Base-by-base conservation (phyloP, 306 rosid species). In the Vicia villosa region DNA sequence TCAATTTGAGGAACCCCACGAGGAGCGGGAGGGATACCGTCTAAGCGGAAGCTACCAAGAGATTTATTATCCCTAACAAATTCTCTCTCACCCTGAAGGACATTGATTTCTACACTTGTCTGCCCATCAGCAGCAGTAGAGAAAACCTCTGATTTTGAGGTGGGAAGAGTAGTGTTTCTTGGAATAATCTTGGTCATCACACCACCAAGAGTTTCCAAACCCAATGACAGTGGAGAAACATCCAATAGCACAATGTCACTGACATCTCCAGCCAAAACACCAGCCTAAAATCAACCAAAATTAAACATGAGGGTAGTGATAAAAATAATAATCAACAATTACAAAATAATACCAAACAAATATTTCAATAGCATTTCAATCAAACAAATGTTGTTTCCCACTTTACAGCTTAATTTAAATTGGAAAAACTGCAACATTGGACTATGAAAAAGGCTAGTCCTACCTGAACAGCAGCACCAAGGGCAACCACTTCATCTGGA, bases 1-100 rank as follows among this genome's bases (percentile, higher is more conserved):
- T 94, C 99, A 60, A 94, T 88, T 82, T 94, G 99, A 49, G 99
- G 99, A 66, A 88, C 97, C 47, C 99, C 99, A 3, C 97, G 94
- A 0, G 95, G 99, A 2, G 96, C 99, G 34, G 97, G 97, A 0
- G 97, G 96, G 57, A 93, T 93, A 45, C 98, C 98, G 22, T 93
- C 98, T 74, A 93, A 78, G 4, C 97, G 91, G 89, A 94, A 94
- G 77, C 97, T 94, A 43, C 99, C 97, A 21, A 94, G 91, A 66
- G 99, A 94, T 75, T 94, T 94, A 74, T 94, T 94, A 77, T 91
- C 99, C 85, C 97, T 81, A 5, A 94, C 97, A 65, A 94, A 90
- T 61, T 93, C 98, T 80, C 98, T 78, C 74, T 93, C 98, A 0
- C 98, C 98, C 71, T 93, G 98, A 52, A 92, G 96, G 3, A 92